Percentiles rank a stretch among this genome's conserved stretches.
These are phyloP conservation scores for Aspergillus costaricaensis DNA, from an alignment of 2,329 filamentous ascomycete genomes.

Conservation along the genomic window DNA sequence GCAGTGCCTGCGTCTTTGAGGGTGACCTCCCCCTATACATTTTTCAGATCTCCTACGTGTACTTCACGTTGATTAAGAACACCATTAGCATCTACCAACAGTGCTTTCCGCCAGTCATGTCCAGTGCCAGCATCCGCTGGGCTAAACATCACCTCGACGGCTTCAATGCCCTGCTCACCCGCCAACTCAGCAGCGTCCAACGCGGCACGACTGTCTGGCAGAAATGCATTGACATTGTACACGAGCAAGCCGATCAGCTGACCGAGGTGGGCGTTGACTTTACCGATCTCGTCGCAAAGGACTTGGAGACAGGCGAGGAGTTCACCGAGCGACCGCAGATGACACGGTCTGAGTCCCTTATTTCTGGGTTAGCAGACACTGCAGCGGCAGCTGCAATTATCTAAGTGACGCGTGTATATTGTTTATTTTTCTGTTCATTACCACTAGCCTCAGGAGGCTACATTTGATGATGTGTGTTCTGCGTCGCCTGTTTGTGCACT, in stretches of 20 bases:
- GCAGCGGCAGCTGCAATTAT: conserved; percentile 8
- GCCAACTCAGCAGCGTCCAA: conserved; percentile 86
- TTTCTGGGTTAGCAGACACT: conserved; percentile 23
- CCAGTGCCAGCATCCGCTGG: conserved; percentile 96
- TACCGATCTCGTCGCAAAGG: conserved; percentile 72
- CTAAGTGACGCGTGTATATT: background rate
- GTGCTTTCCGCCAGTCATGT: conserved; percentile 83
- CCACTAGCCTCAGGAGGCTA: background rate
- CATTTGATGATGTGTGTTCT: too few species aligned
- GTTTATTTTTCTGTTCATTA: background rate
- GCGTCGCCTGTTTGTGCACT: too few species aligned
- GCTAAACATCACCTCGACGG: conserved; percentile 92
- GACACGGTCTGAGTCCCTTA: conserved; percentile 28
- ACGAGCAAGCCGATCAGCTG: conserved; percentile 76
- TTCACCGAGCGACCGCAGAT: conserved; percentile 21
- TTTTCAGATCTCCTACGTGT: conserved; percentile 91
- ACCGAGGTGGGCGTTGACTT: conserved; percentile 90
- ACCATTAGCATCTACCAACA: conserved; percentile 85
- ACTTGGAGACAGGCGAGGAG: conserved; percentile 34
- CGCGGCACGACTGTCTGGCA: conserved; percentile 74
- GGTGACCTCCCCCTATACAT: conserved; percentile 91
- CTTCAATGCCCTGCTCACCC: conserved; percentile 79
- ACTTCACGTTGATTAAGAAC: conserved; percentile 92
- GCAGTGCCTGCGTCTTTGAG: conserved; percentile 89
- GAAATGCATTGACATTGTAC: conserved; percentile 79